Base-by-base conservation (phyloP, 768 basidiomycete genomes). In the Tubosaeta brunneosetosa region DNA sequence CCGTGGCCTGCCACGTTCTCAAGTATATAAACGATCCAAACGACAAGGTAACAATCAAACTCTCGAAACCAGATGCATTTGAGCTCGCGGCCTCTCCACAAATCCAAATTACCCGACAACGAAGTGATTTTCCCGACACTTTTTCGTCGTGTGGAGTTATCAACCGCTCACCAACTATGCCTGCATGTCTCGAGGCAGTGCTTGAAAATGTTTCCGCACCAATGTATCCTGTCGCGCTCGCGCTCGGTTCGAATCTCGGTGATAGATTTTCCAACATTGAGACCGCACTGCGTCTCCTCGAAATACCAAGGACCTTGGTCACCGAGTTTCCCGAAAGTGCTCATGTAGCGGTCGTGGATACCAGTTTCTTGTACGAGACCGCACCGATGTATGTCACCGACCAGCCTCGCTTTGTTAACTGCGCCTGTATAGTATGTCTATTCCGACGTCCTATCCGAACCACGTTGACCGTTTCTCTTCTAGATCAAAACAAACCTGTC, bases 361-460 rank as follows among this genome's bases (percentile, higher is more conserved):
- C 91, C 1, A 93, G 91, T 64, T 90, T 93, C 70, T 65, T 97
- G 73, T 98, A 97, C 65, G 88, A 97, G 70, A 94, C 88, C 17
- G 77, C 85, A 12, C 91, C 97, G 0, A 98, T 99, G 97, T 98
- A 99, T 66, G 87, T 95, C 40, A 81, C 81, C 11, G 86, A 97
- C 52, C 97, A 99, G 66, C 88, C 86, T 12, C 72, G 76, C 33
- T 98, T 97, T 70, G 79, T 88, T 53, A 99, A 97, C 62, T 88
- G 90, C 57, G 91, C 90, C n/a, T 88, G 92, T 55, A 73, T 92
- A 69, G 94, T 95, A 55, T 52, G 89, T 76, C 43, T 42, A 11
- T 37, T 12, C 3, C 13, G 8, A 12, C 8, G 2, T 26, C 26
- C 42, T 12, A 3, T 31, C 10, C 14, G n/a, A n/a, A 37, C 42